phyloP scores from a whole-genome alignment of 2,329 filamentous ascomycete genomes.

The Epicoccum nigrum region DNA sequence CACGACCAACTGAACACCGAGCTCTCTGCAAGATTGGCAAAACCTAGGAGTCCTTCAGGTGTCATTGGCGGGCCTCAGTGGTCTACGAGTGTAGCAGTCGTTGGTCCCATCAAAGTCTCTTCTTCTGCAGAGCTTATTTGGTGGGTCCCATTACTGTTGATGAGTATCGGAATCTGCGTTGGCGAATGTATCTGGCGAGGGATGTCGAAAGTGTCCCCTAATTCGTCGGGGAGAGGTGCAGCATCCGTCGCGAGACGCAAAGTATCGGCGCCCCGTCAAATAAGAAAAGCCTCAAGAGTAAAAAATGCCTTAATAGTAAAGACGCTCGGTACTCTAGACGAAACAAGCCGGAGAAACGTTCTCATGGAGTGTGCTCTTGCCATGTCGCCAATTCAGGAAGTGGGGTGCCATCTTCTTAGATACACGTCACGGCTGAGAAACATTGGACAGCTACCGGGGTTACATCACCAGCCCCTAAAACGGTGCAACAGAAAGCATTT shows the following conservation, averaged over 20 bases:
- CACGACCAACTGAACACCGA: no score
- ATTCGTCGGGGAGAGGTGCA: neutral
- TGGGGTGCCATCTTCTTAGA: neutral
- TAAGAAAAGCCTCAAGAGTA: neutral
- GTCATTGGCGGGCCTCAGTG: neutral
- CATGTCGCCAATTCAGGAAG: neutral
- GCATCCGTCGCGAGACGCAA: neutral
- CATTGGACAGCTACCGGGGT: neutral
- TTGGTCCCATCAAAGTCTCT: neutral
- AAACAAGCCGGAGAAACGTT: neutral
- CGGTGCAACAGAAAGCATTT: neutral
- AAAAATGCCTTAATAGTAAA: neutral
- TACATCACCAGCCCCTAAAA: no score
- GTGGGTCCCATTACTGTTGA: neutral
- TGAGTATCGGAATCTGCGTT: neutral
- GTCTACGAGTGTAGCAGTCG: neutral
- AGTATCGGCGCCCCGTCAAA: neutral
- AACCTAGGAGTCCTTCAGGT: no score
- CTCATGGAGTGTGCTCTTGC: neutral
- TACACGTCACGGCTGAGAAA: neutral
- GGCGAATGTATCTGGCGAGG: neutral
- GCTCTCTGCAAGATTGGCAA: no score
- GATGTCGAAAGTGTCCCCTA: neutral
- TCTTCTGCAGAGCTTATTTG: neutral
- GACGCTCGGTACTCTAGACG: neutral